Base-by-base conservation (phyloP, 768 basidiomycete genomes). In the Macrolepiota fuliginosa region DNA sequence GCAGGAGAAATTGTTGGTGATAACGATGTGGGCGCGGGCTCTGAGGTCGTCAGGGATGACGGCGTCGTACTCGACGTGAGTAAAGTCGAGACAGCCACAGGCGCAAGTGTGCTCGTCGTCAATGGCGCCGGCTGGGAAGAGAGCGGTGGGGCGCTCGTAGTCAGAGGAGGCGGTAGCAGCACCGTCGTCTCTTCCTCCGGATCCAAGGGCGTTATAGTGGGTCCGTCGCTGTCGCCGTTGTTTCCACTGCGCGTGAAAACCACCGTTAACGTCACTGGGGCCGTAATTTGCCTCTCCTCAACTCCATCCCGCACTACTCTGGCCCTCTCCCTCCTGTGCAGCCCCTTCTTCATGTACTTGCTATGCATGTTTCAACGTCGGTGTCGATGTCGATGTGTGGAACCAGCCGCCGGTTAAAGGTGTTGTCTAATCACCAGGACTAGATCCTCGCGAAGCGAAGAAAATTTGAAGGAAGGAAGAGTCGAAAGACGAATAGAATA, bases 201-300 rank as follows among this genome's bases (percentile, higher is more conserved):
- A 19, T 4, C 19, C 10, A 15, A 19, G 9, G 17, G 39, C 36
- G 64, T 65, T 46, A 49, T 35, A 24, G 58, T 66, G 25, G 39
- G 54, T 24, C 25, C 24, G 19, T 19, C 19, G n/a, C n/a, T n/a
- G n/a, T n/a, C n/a, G n/a, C n/a, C n/a, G n/a, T n/a, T n/a, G 40
- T 40, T 22, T 39, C 36, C 10, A 25, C 13, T 39, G 27, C 15
- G 55, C 3, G 19, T 32, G 37, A 56, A 45, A 25, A 54, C 63
- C 47, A 70, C 36, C 4, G 72, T 73, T 37, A 74, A 27, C 2
- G 72, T 72, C 50, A 74, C 60, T 1, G 73, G 70, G 2, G 67
- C 69, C 4, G 69, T 69, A 27, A 72, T 40, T 17, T 46, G 25
- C 25, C 45, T 29, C 17, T 24, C 27, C 4, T 57, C 27, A 25